Evolutionary conservation across 495 filamentous ascomycete genomes (phyloP).

Genomic region (Parathielavia appendiculata): DNA sequence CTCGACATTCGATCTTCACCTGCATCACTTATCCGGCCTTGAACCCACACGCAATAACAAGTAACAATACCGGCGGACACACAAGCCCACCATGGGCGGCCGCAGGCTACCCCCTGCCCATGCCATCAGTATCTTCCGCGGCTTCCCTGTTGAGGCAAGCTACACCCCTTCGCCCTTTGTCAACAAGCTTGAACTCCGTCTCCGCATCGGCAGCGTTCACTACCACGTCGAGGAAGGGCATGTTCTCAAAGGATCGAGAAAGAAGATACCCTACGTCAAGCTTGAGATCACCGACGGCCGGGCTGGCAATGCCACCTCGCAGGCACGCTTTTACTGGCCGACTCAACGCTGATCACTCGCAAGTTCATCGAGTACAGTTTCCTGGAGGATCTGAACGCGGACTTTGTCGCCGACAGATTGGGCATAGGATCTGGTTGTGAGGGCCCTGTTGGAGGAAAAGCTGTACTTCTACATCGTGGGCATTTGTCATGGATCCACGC

Average conservation of each 20-base stretch:
- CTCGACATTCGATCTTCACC: neutral
- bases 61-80: neutral
- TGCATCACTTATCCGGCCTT: neutral
- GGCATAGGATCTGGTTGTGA: conserved; percentile 47
- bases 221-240: conserved; percentile 48
- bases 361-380: conserved; percentile 38
- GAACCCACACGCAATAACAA: no score
- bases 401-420: conserved; percentile 33
- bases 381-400: conserved; percentile 45
- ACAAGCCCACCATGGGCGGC: conserved; percentile 5
- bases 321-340: conserved; percentile 24
- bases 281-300: conserved; percentile 16
- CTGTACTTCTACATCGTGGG: conserved; percentile 51
- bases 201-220: conserved; percentile 48
- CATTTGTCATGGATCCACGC: neutral
- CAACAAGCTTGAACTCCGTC: conserved; percentile 58
- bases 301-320: neutral
- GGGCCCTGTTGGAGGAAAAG: conserved; percentile 57
- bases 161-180: conserved; percentile 63
- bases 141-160: conserved; percentile 35
- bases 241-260: conserved; percentile 40
- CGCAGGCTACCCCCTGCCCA: conserved; percentile 20
- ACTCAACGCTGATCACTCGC: conserved; percentile 53
- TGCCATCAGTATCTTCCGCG: conserved; percentile 53
- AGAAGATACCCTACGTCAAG: conserved; percentile 58